A percentile compares a stretch with the other conserved stretches of the same genome.
These are phyloP conservation scores for Neurospora sp. DNA, from an alignment of 495 filamentous ascomycete species.

Conservation along the genomic window DNA sequence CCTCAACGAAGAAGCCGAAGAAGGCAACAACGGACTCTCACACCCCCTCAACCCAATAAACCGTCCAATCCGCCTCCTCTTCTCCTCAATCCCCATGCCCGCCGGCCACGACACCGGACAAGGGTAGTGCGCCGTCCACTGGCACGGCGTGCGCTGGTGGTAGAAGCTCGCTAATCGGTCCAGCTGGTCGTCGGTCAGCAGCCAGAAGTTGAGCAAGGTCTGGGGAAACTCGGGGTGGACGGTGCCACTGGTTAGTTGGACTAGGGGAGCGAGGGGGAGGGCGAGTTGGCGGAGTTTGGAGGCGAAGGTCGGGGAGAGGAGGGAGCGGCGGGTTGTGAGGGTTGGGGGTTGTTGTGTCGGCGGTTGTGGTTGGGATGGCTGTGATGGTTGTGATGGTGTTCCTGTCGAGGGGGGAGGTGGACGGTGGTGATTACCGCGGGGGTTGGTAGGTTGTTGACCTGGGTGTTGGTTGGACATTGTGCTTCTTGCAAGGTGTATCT, in stretches of 20 bases:
- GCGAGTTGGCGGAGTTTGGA: constrained; percentile 36
- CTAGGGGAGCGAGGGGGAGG: constrained; percentile 46
- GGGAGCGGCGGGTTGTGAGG: constrained; percentile 21
- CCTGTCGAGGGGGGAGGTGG: not conserved
- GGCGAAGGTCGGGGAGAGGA: constrained; percentile 25
- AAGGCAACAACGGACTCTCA: constrained; percentile 33
- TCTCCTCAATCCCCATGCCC: constrained; percentile 40
- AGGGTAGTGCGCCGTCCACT: constrained; percentile 53
- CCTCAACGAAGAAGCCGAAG: not conserved
- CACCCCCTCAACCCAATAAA: constrained; percentile 61
- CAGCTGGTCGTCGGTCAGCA: constrained; percentile 60
- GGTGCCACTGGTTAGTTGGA: constrained; percentile 46
- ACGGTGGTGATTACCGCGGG: not conserved
- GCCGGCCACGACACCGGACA: constrained; percentile 34
- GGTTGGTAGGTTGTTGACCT: not conserved
- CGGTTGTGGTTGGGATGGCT: not conserved
- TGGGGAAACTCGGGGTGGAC: constrained; percentile 56
- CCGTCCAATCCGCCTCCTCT: constrained; percentile 49
- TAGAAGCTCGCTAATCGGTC: constrained; percentile 66
- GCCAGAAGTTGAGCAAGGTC: constrained; percentile 59
- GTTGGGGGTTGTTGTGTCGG: not conserved
- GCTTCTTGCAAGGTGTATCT: not conserved
- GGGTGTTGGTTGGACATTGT: not conserved
- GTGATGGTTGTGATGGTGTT: not conserved
- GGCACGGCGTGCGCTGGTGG: constrained; percentile 54